Evolutionary conservation across 768 basidiomycete genomes (phyloP).

Genomic region (Panus rudis): DNA sequence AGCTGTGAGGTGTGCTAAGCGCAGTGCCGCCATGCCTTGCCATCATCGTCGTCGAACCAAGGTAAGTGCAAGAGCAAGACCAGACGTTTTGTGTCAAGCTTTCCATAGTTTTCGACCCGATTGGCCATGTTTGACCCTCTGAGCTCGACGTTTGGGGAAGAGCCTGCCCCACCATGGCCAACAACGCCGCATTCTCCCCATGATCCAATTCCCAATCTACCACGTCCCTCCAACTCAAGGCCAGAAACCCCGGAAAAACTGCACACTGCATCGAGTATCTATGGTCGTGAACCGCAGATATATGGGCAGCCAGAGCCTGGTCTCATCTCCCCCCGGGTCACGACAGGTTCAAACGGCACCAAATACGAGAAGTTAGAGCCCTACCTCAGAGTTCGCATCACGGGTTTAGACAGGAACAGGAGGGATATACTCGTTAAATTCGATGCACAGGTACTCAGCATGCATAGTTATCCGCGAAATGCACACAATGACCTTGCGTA

Average conservation of each 20-base stretch:
- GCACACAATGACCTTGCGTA: no score
- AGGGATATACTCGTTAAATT: conserved; percentile 91
- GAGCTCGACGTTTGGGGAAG: conserved; percentile 44
- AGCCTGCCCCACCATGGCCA: conserved; percentile 63
- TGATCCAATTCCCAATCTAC: conserved; percentile 66
- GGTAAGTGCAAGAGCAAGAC: no score
- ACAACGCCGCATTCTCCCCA: conserved; percentile 71
- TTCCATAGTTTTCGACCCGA: no score
- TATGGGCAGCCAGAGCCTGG: conserved; percentile 84
- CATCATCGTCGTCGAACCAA: no score
- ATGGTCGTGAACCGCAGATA: conserved; percentile 77
- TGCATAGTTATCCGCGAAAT: no score
- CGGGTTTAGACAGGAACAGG: conserved; percentile 89
- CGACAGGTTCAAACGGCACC: conserved; percentile 58
- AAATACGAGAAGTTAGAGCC: conserved; percentile 73
- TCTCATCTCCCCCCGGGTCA: conserved; percentile 68
- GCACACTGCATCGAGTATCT: conserved; percentile 36
- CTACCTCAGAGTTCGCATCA: conserved; percentile 84
- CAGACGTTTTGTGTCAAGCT: no score
- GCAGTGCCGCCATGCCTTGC: no score
- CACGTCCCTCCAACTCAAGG: conserved; percentile 49
- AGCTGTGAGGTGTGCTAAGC: no score
- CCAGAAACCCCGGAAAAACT: conserved; percentile 8
- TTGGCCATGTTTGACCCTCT: no score
- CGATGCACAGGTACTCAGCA: conserved; percentile 91